Base-by-base conservation (phyloP, 768 basidiomycete species). In the Gloeopeniophorella convolvens region DNA sequence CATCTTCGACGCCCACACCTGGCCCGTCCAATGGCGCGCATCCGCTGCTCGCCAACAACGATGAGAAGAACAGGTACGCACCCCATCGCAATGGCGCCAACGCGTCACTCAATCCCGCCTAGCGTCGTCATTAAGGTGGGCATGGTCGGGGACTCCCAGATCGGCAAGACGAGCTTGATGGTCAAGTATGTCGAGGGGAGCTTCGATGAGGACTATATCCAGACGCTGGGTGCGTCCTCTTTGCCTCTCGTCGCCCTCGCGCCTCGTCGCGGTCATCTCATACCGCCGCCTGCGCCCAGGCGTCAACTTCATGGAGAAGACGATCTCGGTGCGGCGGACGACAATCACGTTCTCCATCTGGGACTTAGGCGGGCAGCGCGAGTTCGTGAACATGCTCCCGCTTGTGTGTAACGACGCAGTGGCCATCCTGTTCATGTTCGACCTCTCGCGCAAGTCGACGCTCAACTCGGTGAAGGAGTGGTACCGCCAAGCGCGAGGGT, bases 261-360 rank as follows among this genome's bases (percentile, higher is more conserved):
- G 50, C 47, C 31, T 43, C 30, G n/a, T n/a, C n/a, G n/a, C n/a
- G n/a, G n/a, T 42, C 18, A 4, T 39, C 40, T 45, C 11, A 42
- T 31, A 37, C 13, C 53, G 61, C 52, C 35, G 18, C 15, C 5
- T 40, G 42, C 28, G 11, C 13, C 1, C 57, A 77, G 90, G 95
- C 74, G 93, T 97, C 73, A 97, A 97, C 70, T 98, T 98, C 70
- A 98, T 98, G 96, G 95, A 99, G 75, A 99, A 99, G 77, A 96
- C 95, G 13, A 97, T 99, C 62, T 88, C 89, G 48, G 95, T 99
- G 59, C 84, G 96, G 60, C 85, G 94, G 68, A 98, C 96, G 51
- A 96, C 95, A 48, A 98, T 99, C 68, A 97, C 95, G 3, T 98
- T 99, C 73, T 97, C 94, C 57, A 96, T 98, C 69, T 99, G 96